phyloP scores from a whole-genome alignment of 305 asterid species.

The Caryopteris hybrid region DNA sequence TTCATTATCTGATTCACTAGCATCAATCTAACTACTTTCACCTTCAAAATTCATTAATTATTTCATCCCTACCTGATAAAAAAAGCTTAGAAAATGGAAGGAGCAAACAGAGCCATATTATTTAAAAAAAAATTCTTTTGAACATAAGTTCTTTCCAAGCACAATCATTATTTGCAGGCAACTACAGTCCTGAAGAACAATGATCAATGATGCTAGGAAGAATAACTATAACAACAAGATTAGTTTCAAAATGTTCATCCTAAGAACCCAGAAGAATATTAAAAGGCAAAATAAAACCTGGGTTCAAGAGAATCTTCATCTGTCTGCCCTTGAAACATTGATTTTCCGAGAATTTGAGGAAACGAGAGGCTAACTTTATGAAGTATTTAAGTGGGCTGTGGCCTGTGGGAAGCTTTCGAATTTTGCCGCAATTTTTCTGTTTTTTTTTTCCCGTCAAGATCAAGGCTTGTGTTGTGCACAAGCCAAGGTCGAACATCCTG shows the following conservation, averaged over 20 bases:
- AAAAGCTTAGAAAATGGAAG: too few species aligned
- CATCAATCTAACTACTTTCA: too few species aligned
- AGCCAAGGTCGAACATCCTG: slow-evolving; percentile 1
- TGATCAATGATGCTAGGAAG: neutral
- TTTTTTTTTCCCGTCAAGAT: neutral
- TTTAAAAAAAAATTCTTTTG: too few species aligned
- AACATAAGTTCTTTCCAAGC: too few species aligned
- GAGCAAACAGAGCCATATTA: too few species aligned
- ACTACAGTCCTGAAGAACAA: neutral
- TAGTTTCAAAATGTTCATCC: neutral
- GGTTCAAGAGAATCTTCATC: slow-evolving; percentile 8
- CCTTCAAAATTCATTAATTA: neutral
- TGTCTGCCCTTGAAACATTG: slow-evolving; percentile 6
- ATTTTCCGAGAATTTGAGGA: neutral
- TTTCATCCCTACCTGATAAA: neutral
- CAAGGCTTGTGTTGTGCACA: slow-evolving; percentile 16
- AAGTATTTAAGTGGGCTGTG: too few species aligned
- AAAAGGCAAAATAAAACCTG: neutral
- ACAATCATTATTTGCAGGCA: neutral
- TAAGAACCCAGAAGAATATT: neutral
- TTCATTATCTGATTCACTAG: too few species aligned
- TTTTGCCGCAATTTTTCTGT: neutral
- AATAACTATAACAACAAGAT: neutral
- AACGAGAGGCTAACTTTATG: neutral
- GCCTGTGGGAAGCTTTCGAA: too few species aligned